Conservation (phyloP, 306 rosid species). For the Quercus bicolor region DNA sequence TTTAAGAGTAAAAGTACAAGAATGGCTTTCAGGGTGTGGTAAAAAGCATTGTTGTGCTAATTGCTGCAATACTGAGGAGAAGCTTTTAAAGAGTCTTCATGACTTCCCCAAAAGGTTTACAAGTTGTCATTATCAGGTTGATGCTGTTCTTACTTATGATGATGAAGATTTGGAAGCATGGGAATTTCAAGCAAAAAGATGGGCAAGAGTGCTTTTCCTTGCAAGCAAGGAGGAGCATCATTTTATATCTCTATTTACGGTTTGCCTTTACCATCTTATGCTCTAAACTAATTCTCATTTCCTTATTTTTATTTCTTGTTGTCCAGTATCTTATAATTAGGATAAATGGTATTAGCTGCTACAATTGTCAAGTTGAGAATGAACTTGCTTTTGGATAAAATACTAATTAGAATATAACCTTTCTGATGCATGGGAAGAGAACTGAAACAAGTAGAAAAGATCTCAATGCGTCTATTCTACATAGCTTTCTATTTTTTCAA, state of each 20-base stretch:
- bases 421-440: not conserved
- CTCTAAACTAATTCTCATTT: not conserved
- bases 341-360: not conserved
- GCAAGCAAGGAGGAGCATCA: constrained; percentile 53
- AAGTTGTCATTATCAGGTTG: constrained; percentile 20
- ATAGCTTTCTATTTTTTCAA: not conserved
- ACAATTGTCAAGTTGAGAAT: not conserved
- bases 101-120: constrained; percentile 66
- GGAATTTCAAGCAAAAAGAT: constrained; percentile 80
- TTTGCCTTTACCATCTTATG: constrained; percentile 31
- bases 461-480: not conserved
- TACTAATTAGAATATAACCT: not conserved
- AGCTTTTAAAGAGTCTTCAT: constrained; percentile 56
- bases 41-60: constrained; percentile 48
- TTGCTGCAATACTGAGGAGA: constrained; percentile 45
- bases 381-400: not conserved
- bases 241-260: constrained; percentile 59
- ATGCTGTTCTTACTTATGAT: constrained; percentile 46
- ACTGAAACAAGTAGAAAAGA: not conserved
- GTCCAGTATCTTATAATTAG: not conserved
- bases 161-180: constrained; percentile 84
- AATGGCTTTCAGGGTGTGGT: constrained; percentile 75
- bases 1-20: constrained; percentile 57
- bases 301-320: not conserved
- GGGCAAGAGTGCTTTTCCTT: constrained; percentile 88